Evolutionary conservation across 176 grass and related monocot species (phyloP), one percentile per base, ranked within the genome.

Genomic region (Calamus simplicifolius): DNA sequence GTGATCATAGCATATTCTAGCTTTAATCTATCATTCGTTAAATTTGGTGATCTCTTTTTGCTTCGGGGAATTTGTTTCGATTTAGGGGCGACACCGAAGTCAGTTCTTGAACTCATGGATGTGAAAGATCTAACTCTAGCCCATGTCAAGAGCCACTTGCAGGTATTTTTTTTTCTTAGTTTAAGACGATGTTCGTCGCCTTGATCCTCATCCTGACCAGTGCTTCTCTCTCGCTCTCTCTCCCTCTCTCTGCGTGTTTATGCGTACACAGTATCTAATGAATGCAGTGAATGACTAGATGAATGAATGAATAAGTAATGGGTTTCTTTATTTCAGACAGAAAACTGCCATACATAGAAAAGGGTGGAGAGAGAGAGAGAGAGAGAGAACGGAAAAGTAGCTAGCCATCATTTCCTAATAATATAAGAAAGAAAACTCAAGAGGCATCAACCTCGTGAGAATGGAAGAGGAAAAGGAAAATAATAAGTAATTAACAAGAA

Each of bases 41-140:
- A 18, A 55, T 19, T 51, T 27, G 17, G 69, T 21, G 5, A 50
- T 69, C 48, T 28, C 25, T 49, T 56, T 14, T 13, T 19, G 57
- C 51, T 26, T 57, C 38, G 25, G 35, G 8, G 7, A 16, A 19
- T 16, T 15, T 29, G 52, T 57, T 56, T 48, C 17, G 15, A 16
- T 4, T n/a, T 56, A 81, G 79, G 79, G 58, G 79, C 79, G 8
- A 81, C 79, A 17, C 79, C 79, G 25, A 81, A 81, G 35, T 81
- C 79, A 18, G 73, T 81, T 66, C 59, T 81, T 58, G 79, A 81
- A 66, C 66, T 81, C 8, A 81, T 81, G 79, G 72, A 81, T 71
- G 79, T 81, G 52, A 81, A 81, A 29, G 79, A 81, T 81, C 79
- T 81, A 18, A 81, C 79, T 17, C 25, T 81, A 52, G 79, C 79